Evolutionary conservation across 2,329 filamentous ascomycete genomes (phyloP), one percentile per base, ranked within the genome.

Genomic region (Thelonectria discophora): DNA sequence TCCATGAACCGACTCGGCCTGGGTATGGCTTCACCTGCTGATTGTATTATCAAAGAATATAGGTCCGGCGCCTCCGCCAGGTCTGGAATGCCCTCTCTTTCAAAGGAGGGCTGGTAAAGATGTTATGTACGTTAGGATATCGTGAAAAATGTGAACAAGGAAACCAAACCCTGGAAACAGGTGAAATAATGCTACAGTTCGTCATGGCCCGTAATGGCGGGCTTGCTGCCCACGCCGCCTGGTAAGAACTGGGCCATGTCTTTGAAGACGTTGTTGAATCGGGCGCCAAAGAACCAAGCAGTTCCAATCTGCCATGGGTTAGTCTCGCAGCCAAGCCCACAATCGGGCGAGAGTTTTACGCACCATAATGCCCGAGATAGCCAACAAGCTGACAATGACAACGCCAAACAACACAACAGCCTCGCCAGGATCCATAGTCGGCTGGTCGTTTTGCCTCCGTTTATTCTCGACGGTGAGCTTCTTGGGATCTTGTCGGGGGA

Each of bases 281-380:
- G 86, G 30, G 93, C 93, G 58, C 94, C 94, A 66, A 94, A 83
- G 52, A 90, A 79, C 86, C 88, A 97, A 10, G 94, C 94, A 40
- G 86, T 79, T 55, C 88, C 88, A 67, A 97, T 79, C 94, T 97
- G 69, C 54, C 7, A 13, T 50, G 21, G 48, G 55, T 60, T 42
- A 40, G 42, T 27, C 20, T 24, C 13, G 15, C 20, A 34, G 17
- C 11, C 2, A 42, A 1, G n/a, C 3, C 32, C 32, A 27, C 27
- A n/a, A 17, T 12, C 20, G 34, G 17, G 18, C 17, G 10, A 20
- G 43, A 24, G n/a, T 39, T 24, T 9, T 45, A 81, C 88, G 71
- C 84, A 97, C 93, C 94, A 98, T 97, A 24, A 90, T 69, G 52
- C 80, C 80, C 18, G 93, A 90, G 42, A 97, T 86, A 39, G 94